phyloP scores from a whole-genome alignment of 805 yeast species.

The Starmerella gropengiesseri region DNA sequence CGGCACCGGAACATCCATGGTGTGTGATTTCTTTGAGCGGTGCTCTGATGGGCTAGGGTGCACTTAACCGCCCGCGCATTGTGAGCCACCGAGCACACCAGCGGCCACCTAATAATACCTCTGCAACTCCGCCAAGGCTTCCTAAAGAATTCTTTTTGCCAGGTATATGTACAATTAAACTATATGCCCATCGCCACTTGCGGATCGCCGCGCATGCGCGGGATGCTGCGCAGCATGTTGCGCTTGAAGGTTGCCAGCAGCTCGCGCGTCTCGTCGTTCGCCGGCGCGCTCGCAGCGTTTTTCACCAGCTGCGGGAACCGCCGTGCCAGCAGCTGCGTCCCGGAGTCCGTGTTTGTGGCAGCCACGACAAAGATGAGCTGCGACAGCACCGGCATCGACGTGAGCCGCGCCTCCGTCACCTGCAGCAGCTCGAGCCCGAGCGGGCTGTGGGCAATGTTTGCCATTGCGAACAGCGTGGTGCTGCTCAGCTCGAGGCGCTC shows the following conservation, averaged over 20 bases:
- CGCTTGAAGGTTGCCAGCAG: constrained; percentile 7
- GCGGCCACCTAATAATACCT: too few species aligned
- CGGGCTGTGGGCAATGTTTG: constrained; percentile 15
- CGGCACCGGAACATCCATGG: constrained; percentile 8
- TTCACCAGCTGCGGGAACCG: constrained; percentile 13
- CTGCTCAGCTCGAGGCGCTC: constrained; percentile 11
- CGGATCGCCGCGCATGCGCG: constrained; percentile 7
- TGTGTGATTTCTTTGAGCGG: too few species aligned
- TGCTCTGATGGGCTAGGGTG: too few species aligned
- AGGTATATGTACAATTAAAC: not conserved
- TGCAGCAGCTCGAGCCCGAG: constrained; percentile 14
- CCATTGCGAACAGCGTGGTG: constrained; percentile 14
- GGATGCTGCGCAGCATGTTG: constrained; percentile 12
- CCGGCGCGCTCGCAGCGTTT: constrained; percentile 11
- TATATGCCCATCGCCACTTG: not conserved
- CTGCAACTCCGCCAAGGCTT: too few species aligned
- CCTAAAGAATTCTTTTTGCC: too few species aligned
- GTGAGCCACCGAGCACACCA: not conserved
- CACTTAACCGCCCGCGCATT: too few species aligned
- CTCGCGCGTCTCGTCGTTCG: constrained; percentile 11
- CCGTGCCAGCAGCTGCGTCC: constrained; percentile 14
- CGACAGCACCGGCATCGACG: constrained; percentile 9
- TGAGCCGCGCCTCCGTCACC: constrained; percentile 8
- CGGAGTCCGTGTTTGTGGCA: constrained; percentile 17
- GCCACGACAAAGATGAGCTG: constrained; percentile 18